These are phyloP conservation scores for Geoglossum glabrum DNA, from an alignment of 495 filamentous ascomycete genomes.

Conservation along the genomic window DNA sequence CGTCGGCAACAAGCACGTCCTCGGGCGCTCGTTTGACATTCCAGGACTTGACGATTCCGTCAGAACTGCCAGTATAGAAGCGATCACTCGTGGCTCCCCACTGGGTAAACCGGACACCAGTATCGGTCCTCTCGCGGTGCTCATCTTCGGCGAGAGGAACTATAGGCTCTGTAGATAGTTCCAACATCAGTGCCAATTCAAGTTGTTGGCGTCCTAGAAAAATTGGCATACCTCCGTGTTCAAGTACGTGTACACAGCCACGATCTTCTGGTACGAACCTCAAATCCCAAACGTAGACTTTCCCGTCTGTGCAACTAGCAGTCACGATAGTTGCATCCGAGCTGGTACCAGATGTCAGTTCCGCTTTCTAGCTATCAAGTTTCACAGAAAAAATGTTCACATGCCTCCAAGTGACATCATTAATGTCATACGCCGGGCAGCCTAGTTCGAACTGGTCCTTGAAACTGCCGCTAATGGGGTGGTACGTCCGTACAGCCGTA, in stretches of 20 bases:
- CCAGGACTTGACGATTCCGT: constrained; percentile 77
- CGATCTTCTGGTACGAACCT: constrained; percentile 24
- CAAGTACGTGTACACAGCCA: constrained; percentile 40
- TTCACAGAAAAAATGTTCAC: constrained; percentile 1
- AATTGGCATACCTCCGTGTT: constrained; percentile 31
- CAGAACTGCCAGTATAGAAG: constrained; percentile 79
- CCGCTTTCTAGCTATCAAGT: neutral
- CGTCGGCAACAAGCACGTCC: constrained; percentile 21
- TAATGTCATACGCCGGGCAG: constrained; percentile 69
- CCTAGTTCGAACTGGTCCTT: constrained; percentile 29
- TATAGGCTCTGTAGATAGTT: constrained; percentile 23
- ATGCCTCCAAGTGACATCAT: constrained; percentile 42
- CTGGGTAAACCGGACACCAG: constrained; percentile 58
- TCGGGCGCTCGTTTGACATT: constrained; percentile 41
- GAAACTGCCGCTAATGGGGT: constrained; percentile 23
- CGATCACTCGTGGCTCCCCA: constrained; percentile 54
- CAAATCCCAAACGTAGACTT: constrained; percentile 69
- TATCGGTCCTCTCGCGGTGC: constrained; percentile 46
- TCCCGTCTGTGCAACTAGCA: constrained; percentile 68
- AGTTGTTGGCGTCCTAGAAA: neutral
- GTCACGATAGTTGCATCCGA: constrained; percentile 37
- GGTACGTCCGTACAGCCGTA: constrained; percentile 30
- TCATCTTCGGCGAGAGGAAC: constrained; percentile 35
- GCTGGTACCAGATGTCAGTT: neutral
- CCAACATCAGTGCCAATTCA: neutral